Base-by-base conservation (phyloP, 768 basidiomycete species). In the Kondoa malvinella region DNA sequence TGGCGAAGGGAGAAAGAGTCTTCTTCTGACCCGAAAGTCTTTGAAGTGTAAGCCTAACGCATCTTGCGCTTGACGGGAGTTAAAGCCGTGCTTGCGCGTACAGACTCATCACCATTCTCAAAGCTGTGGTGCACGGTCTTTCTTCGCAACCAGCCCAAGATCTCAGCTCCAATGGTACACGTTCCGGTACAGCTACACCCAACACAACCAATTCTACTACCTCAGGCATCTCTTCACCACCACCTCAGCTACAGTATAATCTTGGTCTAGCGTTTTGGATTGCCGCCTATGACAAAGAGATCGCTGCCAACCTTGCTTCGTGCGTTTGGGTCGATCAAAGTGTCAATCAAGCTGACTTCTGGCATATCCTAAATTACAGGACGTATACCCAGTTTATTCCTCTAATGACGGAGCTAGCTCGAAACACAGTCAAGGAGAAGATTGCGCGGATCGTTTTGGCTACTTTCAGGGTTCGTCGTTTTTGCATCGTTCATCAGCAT, bases 371-470 rank as follows among this genome's bases (percentile, higher is more conserved):
- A 1, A 33, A 34, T 21, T 64, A 30, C 64, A 95, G 92, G 79
- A 87, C 86, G 77, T 94, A 86, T 76, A 88, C 94, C 74, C 82
- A 63, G 30, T 33, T 96, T 34, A 86, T 95, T 72, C 88, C 91
- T 29, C 79, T 89, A 27, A 80, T 99, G 50, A 85, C 86, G 33
- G 83, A 86, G 59, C 84, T 90, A 50, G 91, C 91, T 1, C 88
- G 92, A 75, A 83, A 80, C 3, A 92, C 92, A 2, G 87, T 88
- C 33, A 99, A 99, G 77, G 94, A 97, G 79, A 99, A 99, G 77
- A 89, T 99, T 31, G 87, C 90, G 69, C 85, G 95, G 8, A 87
- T 97, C 16, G 85, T 92, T 66, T 81, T 96, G 40, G 89, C 95
- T 16, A 90, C 92, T 0, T 89, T 96, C 79, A 81, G 88, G 65